phyloP scores from a whole-genome alignment of 768 basidiomycete species.

The Hemileccinum impolitum region DNA sequence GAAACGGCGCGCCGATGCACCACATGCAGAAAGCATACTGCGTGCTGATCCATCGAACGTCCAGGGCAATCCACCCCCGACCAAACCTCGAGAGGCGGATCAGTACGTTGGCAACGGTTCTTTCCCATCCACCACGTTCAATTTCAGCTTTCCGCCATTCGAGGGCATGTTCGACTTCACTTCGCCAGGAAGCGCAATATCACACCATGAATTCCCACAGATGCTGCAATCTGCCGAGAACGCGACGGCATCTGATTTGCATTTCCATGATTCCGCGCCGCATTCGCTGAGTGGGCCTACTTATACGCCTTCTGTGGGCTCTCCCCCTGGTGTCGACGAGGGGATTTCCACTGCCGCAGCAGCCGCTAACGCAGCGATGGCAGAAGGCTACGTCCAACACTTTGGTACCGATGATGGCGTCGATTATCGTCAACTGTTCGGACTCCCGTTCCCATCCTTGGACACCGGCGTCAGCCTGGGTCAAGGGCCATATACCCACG shows the following conservation, averaged over 20 bases:
- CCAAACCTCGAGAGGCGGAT: slow-evolving; percentile 37
- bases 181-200: slow-evolving; percentile 30
- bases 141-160: slow-evolving; percentile 67
- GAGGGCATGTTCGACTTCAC: slow-evolving; percentile 60
- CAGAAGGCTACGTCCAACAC: slow-evolving; percentile 66
- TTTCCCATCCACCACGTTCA: slow-evolving; percentile 69
- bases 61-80: slow-evolving; percentile 32
- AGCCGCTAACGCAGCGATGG: slow-evolving; percentile 59
- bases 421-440: slow-evolving; percentile 63
- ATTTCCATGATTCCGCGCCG: slow-evolving; percentile 30
- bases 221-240: slow-evolving; percentile 29
- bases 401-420: slow-evolving; percentile 55
- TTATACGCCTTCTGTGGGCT: slow-evolving; percentile 36
- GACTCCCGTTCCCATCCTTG: slow-evolving; percentile 57
- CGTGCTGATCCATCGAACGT: slow-evolving; percentile 72
- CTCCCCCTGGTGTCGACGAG: slow-evolving; percentile 36
- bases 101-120: slow-evolving; percentile 41
- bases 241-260: slow-evolving; percentile 28
- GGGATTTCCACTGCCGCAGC: slow-evolving; percentile 53
- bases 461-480: slow-evolving; percentile 39
- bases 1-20: slow-evolving; percentile 80
- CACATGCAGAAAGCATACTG: slow-evolving; percentile 75
- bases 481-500: slow-evolving; percentile 65
- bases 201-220: slow-evolving; percentile 36
- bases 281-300: slow-evolving; percentile 29